Base-by-base conservation (phyloP, 139 green algal species). In the Nannochloris sp. region DNA sequence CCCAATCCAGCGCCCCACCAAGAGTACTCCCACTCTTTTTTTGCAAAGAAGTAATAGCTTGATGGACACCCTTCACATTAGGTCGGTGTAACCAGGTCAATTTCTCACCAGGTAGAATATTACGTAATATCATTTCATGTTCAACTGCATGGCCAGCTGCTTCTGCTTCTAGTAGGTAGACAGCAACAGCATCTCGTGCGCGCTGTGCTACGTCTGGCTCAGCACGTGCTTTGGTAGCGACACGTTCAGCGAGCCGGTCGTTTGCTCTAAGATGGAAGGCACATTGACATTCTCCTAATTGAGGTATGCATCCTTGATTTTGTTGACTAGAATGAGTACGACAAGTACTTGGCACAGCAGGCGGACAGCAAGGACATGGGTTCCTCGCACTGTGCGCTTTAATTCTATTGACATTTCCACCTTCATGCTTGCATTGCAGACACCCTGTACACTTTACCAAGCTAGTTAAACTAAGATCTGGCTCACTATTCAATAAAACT, bases 1-100 rank as follows among this genome's bases (percentile, higher is more conserved):
- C 65, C 81, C 81, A 87, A 3, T 64, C 24, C 55, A 81, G 57
- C 45, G 75, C 35, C n/a, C n/a, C n/a, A n/a, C n/a, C n/a, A n/a
- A n/a, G n/a, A n/a, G n/a, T n/a, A n/a, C n/a, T n/a, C n/a, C n/a
- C n/a, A n/a, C n/a, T n/a, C n/a, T n/a, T n/a, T 31, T 10, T 14
- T 10, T 46, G 65, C 33, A 42, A 15, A 2, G 38, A 31, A 4
- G 73, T 66, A 7, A 68, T 29, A 12, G 55, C 29, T 13, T 32
- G 54, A 31, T 53, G 32, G 12, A 82, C 58, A 3, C 37, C 39
- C 3, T 31, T 14, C 19, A 71, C 68, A 35, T 77, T 61, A 25
- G 82, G 82, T 4, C 81, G 70, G 19, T 62, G 55, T 37, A 48
- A 56, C 82, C 82, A 86, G 25, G 30, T 64, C 35, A 66, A 66